Evolutionary conservation across 306 rosid species (phyloP), one percentile per base, ranked within the genome.

Genomic region (Ammopiptanthus mongolicus): DNA sequence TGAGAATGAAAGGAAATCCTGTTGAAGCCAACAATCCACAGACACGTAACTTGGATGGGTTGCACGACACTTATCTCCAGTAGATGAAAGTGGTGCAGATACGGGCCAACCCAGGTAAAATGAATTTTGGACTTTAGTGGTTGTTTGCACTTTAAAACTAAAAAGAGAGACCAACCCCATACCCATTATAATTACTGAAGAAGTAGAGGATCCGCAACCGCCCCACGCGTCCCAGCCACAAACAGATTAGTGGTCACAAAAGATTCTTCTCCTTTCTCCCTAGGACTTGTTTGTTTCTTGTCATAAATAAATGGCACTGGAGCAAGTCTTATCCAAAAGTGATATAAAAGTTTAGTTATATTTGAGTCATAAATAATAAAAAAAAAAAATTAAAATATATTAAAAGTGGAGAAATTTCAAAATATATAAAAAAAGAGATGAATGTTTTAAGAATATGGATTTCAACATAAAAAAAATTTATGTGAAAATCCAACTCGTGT

Each of bases 141-240:
- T 53, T 12, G 65, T 69, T 33, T 28, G 19, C 47, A 57, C 12
- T 60, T 14, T 4, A 25, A 7, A 11, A 59, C n/a, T n/a, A 3
- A 19, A 53, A 1, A 23, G 18, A 72, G 21, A 9, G n/a, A 22
- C 13, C 63, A 71, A 71, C 28, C 28, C 65, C 68, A 15, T 6
- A 10, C 52, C 71, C 53, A 65, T 19, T 36, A 61, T 9, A n/a
- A n/a, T n/a, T n/a, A 28, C 29, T 60, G 37, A 33, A 37, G 33
- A 29, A 41, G 33, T 76, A 37, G 46, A 65, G 34, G 58, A 48
- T 56, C 78, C 22, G 37, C 3, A 6, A 73, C 83, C 85, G 85
- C 71, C 88, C 87, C 86, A 85, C 85, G 84, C 78, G 88, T 80
- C 86, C 51, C 48, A 7, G 51, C 89, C 80, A 76, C 61, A 48